phyloP scores from a whole-genome alignment of 75 land plant genomes.

The Pinus tabuliformis region DNA sequence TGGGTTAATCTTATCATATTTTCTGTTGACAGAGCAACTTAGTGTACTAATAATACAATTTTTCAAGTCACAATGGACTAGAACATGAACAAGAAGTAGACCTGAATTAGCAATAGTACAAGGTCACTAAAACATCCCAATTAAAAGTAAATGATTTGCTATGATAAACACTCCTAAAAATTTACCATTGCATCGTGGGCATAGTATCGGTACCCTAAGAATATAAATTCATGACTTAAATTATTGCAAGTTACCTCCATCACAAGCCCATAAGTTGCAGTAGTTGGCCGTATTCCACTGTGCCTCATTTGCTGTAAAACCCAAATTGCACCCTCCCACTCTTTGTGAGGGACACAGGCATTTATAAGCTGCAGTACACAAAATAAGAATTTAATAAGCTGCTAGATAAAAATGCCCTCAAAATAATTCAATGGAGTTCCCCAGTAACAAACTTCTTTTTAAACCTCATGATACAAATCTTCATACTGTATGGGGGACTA shows the following conservation, averaged over 20 bases:
- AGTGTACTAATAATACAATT: background rate
- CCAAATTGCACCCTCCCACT: slow-evolving; percentile 91
- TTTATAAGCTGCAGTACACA: slow-evolving; percentile 59
- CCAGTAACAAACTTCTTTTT: background rate
- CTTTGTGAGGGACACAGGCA: slow-evolving; percentile 76
- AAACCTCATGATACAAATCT: background rate
- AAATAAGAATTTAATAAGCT: background rate
- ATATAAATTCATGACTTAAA: background rate
- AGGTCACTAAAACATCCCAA: no score
- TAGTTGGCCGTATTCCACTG: slow-evolving; percentile 37
- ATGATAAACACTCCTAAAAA: no score
- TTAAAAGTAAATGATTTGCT: no score
- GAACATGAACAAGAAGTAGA: background rate
- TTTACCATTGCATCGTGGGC: no score
- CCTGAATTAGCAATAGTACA: background rate
- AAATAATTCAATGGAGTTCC: background rate
- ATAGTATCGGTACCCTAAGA: background rate
- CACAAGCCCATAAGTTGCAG: slow-evolving; percentile 82
- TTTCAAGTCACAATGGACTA: background rate
- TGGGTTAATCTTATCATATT: no score
- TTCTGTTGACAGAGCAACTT: background rate
- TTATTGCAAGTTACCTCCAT: slow-evolving; percentile 63
- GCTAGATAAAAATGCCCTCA: background rate
- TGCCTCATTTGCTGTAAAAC: slow-evolving; percentile 65
- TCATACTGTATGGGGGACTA: background rate